phyloP scores from a whole-genome alignment of 345 rosid species.

The Raphanus sativus region DNA sequence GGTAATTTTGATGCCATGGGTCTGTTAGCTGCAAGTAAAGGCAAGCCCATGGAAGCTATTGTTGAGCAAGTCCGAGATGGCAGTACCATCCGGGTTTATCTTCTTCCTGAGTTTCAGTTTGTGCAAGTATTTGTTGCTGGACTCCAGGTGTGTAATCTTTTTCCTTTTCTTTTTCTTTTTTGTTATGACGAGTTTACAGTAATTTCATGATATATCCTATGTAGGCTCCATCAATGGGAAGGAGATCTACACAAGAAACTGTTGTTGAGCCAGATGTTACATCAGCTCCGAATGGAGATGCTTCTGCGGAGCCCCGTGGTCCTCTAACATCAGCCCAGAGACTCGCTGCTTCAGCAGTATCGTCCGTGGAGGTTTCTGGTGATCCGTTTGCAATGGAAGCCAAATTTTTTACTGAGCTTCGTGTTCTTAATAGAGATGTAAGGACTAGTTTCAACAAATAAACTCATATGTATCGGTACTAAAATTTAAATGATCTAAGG shows the following conservation, averaged over 20 bases:
- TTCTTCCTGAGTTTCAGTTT: constrained; percentile 96
- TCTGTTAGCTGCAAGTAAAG: constrained; percentile 75
- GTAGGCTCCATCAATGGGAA: constrained; percentile 88
- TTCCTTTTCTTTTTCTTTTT: not conserved
- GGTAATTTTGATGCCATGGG: constrained; percentile 80
- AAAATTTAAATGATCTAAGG: constrained; percentile 20
- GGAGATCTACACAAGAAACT: constrained; percentile 57
- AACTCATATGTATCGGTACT: constrained; percentile 1
- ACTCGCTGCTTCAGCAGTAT: constrained; percentile 62
- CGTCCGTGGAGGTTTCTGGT: constrained; percentile 59
- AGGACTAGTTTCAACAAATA: constrained; percentile 29
- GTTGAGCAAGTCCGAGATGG: constrained; percentile 99
- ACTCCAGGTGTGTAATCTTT: constrained; percentile 59
- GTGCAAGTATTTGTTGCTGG: constrained; percentile 98
- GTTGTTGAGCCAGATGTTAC: constrained; percentile 46
- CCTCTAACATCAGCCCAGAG: constrained; percentile 93
- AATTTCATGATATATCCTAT: constrained; percentile 9
- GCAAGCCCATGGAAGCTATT: constrained; percentile 79
- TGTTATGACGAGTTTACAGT: constrained; percentile 36
- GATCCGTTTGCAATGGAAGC: constrained; percentile 87
- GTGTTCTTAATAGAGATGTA: constrained; percentile 85
- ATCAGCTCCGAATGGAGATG: constrained; percentile 66
- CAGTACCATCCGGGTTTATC: constrained; percentile 78
- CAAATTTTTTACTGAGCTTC: constrained; percentile 85
- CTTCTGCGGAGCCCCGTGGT: constrained; percentile 55